These are phyloP conservation scores for Candida glucosophila DNA, from an alignment of 1,139 yeast genomes.

Conservation along the genomic window DNA sequence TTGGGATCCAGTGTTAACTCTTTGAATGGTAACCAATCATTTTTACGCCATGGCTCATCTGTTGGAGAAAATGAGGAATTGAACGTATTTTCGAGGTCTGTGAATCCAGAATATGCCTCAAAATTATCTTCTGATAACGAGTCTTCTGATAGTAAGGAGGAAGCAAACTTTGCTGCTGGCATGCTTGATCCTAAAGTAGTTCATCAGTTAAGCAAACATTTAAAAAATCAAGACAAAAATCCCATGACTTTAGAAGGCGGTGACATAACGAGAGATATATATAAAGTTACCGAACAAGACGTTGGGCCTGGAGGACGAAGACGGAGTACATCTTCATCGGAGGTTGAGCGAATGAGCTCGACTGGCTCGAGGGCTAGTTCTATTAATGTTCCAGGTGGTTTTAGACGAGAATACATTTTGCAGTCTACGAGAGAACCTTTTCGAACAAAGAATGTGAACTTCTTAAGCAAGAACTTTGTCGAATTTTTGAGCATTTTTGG, in stretches of 20 bases:
- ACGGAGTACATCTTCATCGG: slow-evolving; percentile 18
- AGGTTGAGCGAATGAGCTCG: slow-evolving; percentile 13
- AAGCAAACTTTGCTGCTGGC: slow-evolving; percentile 11
- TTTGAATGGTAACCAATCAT: slow-evolving; percentile 16
- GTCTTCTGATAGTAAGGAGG: slow-evolving; percentile 3
- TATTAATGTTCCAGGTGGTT: slow-evolving; percentile 87
- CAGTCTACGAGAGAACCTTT: slow-evolving; percentile 14
- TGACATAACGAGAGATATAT: slow-evolving; percentile 76
- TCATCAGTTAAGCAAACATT: slow-evolving; percentile 21
- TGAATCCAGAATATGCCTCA: slow-evolving; percentile 7
- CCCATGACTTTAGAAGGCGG: slow-evolving; percentile 67
- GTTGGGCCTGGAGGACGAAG: slow-evolving; percentile 10
- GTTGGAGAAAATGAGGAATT: slow-evolving; percentile 7
- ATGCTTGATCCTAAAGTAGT: slow-evolving; percentile 17
- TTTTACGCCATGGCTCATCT: slow-evolving; percentile 11
- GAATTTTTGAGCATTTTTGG: slow-evolving; percentile 87
- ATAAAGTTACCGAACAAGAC: slow-evolving; percentile 43
- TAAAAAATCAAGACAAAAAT: slow-evolving; percentile 33
- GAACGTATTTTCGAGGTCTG: too few relatives aligned
- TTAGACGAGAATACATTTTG: slow-evolving; percentile 65
- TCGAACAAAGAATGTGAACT: slow-evolving; percentile 44
- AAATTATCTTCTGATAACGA: too few relatives aligned
- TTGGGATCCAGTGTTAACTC: slow-evolving; percentile 16
- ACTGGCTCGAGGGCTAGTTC: slow-evolving; percentile 48
- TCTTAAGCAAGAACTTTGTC: slow-evolving; percentile 75